Base-by-base conservation (phyloP, 768 basidiomycete genomes). In the Paxillus involutus region DNA sequence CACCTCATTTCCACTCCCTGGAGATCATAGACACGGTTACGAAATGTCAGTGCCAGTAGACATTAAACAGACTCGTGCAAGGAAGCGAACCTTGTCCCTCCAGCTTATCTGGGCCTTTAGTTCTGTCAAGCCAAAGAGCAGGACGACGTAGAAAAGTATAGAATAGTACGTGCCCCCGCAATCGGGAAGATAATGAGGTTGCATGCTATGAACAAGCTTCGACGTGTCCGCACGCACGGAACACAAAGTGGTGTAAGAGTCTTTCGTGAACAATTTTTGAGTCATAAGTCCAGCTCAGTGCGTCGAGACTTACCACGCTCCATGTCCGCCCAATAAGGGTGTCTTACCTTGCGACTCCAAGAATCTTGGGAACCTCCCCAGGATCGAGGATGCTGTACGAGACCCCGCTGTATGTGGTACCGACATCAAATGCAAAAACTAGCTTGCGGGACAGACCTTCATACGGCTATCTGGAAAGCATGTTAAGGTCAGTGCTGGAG, bases 71-170 rank as follows among this genome's bases (percentile, higher is more conserved):
- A 12, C 35, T 3, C 26, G 12, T 2, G 9, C 17, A 44, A 35
- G 53, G n/a, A 19, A 11, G 74, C 73, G 14, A 64, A 79, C 78
- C 30, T 73, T 67, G 45, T 78, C 76, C 45, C 64, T 63, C 79
- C 80, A 83, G 9, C 71, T 69, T n/a, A 82, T 73, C 48, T 79
- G 76, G 0, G 80, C 80, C 61, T 76, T 76, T 49, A 82, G 57
- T 49, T 83, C 81, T 11, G 80, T 82, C 32, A 78, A 59, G 1
- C 80, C 82, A 53, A 83, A 80, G 1, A 77, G 64, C 12, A 83
- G 53, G n/a, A 82, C 68, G 12, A 83, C 62, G 24, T 66, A 56
- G 32, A 60, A 24, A 21, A 51, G 13, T n/a, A 51, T 47, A 21
- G 52, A 50, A 33, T 58, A 60, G 30, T 58, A 60, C 16, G 44